Base-by-base conservation (phyloP, 768 basidiomycete species). In the Termitomyces sp. region DNA sequence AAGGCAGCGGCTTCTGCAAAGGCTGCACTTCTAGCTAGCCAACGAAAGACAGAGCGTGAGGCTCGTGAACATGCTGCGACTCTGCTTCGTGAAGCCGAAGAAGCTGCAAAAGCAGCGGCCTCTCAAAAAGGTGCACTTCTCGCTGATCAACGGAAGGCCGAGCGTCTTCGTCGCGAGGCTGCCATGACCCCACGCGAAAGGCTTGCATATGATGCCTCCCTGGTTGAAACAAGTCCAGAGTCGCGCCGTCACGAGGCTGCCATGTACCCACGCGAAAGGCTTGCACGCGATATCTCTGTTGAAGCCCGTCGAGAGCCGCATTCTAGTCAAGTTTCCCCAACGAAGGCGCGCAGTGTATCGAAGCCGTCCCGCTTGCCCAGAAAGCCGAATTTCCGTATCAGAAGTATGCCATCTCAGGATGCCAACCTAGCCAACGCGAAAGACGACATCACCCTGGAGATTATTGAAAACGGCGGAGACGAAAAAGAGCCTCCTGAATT, bases 151-250 rank as follows among this genome's bases (percentile, higher is more conserved):
- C 64, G 68, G 48, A 59, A 56, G 49, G 58, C 57, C 32, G 64
- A 66, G 38, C 68, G 68, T 33, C 60, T 67, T 14, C 59, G 32
- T 10, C 67, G 66, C 14, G 66, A 68, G 55, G 53, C 55, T 5
- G 5, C 32, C 46, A 22, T 35, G 43, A 22, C 36, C 8, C 46
- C 52, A 14, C 53, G 50, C 14, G 26, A 53, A 45, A 48, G 32
- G 14, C 22, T 43, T 28, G 22, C 45, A 43, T 10, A 24, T n/a
- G 43, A 45, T 46, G 6, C 20, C 13, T 46, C 41, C 5, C 13
- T 44, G 28, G 20, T 32, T 53, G 52, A 53, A 32, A 28, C 20
- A 35, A 35, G 33, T 35, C 35, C 36, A 14, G 33, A 9, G 33
- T 5, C 7, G 13, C 32, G 50, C 13, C 36, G 22, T 36, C 35